Evolutionary conservation across 208 protist species (phyloP), one percentile per base, ranked within the genome.

Genomic region (Leishmania turanica): DNA sequence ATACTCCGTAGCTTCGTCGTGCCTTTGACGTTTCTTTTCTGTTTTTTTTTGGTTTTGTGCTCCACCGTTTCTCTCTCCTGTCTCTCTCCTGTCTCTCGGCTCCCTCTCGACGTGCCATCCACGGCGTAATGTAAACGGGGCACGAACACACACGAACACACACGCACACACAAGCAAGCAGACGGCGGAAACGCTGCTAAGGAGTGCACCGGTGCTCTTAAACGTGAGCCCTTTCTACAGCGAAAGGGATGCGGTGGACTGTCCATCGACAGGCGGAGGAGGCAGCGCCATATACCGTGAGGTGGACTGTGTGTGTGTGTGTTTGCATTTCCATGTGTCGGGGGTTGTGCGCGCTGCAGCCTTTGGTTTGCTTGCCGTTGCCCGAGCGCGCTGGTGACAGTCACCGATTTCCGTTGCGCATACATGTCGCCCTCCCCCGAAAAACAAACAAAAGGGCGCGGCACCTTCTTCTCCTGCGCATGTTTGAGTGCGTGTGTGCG

Each of bases 1-100:
- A 64, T 64, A 9, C 64, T 68, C 15, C 64, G 64, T 68, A 6
- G 17, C 62, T 77, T 58, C 79, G 45, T 51, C 79, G 37, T 83
- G 21, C 9, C 82, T 85, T 24, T 80, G 37, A 47, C 49, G 78
- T 81, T 62, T 80, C 58, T 31, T 40, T 37, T 24, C 3, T 66
- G 6, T 15, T 40, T 37, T 37, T 37, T 37, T 37, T 37, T 37
- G 0, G 0, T 37, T 37, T 68, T 31, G 49, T 31, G 31, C 21
- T 45, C 13, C 5, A 11, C 15, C 27, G 66, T n/a, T 24, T 40
- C 40, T 47, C 19, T 71, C 66, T n/a, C 40, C 11, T 40, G 21
- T 47, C 19, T 71, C 66, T n/a, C 40, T 71, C 66, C 9, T 58
- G 27, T n/a, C 15, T 74, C n/a, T n/a, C 19, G 13, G n/a, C 27